Evolutionary conservation across 495 filamentous ascomycete genomes (phyloP), one percentile per base, ranked within the genome.

Genomic region (Venustampulla echinocandica): DNA sequence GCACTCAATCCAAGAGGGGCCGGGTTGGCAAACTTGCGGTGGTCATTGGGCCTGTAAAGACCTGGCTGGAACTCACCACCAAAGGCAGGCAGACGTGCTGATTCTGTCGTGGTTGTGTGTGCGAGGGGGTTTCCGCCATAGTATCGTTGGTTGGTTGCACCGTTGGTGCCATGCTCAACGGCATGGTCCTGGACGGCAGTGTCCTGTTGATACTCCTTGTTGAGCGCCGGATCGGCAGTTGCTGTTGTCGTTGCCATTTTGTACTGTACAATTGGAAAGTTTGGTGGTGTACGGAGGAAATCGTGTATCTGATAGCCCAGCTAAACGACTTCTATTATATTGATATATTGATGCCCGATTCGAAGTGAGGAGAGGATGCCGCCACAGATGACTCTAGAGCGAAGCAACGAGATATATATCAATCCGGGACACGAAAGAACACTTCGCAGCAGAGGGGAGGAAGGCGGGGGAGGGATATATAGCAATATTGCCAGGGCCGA

Each of bases 21-120:
- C 13, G 86, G 85, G 67, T 90, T 90, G 69, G 74, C 86, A 62
- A 90, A 80, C 70, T 90, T 93, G 69, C 87, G 83, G 46, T 71
- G 61, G 64, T 79, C 79, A 62, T 87, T 78, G 14, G 48, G 44
- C 64, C 75, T 80, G 75, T 88, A 95, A 39, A 88, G 78, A 79
- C 88, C 92, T 42, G 90, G 90, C 68, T 97, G 90, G 73, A 95
- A 89, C 56, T 92, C 87, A 77, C 90, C 90, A 63, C 90, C 90
- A 64, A 93, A 96, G 64, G 90, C 84, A 20, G 82, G 85, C 45
- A 74, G 88, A 28, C 72, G 64, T 6, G 68, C 57, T 18, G 75
- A 74, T 46, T 80, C 74, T 48, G 64, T 65, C 37, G 79, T 73
- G 69, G 85, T 82, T 60, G 77, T 67, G 54, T 84, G 78, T 32